phyloP scores from a whole-genome alignment of 495 filamentous ascomycete genomes.

The Trichoderma parareesei region DNA sequence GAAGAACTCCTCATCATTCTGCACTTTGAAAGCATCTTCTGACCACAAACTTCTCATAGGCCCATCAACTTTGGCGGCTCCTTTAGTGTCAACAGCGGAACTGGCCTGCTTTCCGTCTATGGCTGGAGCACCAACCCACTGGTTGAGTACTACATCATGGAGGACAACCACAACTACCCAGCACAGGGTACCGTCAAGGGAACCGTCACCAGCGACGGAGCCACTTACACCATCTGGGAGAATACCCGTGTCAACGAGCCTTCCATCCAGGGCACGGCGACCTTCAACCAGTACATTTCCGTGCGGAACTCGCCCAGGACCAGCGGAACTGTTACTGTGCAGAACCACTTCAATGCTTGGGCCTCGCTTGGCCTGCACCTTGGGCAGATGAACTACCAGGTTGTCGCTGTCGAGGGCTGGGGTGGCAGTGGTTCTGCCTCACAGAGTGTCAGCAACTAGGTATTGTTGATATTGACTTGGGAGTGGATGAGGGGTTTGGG shows the following conservation, averaged over 20 bases:
- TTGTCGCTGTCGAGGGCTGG: conserved; percentile 44
- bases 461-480: neutral
- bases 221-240: conserved; percentile 50
- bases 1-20: neutral
- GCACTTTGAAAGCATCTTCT: neutral
- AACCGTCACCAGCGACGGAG: conserved; percentile 46
- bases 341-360: conserved; percentile 62
- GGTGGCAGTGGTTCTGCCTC: conserved; percentile 27
- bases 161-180: conserved; percentile 37
- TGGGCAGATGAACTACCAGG: conserved; percentile 48
- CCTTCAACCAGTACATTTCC: conserved; percentile 56
- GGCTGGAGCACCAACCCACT: conserved; percentile 56
- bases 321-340: conserved; percentile 40
- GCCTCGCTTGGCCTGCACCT: conserved; percentile 37
- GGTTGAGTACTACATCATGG: conserved; percentile 59
- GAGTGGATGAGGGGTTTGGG: neutral
- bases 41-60: neutral
- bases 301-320: conserved; percentile 41
- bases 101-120: conserved; percentile 36
- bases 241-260: conserved; percentile 46
- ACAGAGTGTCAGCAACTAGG: conserved; percentile 24
- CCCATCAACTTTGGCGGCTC: conserved; percentile 16
- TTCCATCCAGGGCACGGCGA: conserved; percentile 49
- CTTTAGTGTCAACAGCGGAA: conserved; percentile 8
- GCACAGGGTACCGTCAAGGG: conserved; percentile 35